Percentiles rank a stretch among this genome's conserved stretches.
Evolutionary conservation across 106 monocot species (phyloP).

Genomic region (Vanilla planifolia): DNA sequence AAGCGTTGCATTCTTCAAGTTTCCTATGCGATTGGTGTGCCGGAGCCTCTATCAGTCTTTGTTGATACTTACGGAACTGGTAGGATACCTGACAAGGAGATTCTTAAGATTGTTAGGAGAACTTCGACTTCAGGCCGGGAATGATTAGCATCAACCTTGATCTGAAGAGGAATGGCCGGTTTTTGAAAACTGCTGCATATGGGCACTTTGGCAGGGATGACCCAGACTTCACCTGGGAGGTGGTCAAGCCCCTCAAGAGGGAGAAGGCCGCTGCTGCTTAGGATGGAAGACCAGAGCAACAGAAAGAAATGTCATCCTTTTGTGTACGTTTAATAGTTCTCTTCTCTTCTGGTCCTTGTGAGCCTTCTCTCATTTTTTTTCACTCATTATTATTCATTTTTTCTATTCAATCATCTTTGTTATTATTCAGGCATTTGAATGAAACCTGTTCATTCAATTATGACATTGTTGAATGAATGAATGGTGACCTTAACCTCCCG

Average conservation of each 20-base stretch:
- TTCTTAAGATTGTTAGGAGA: constrained; percentile 20
- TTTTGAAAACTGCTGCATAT: constrained; percentile 21
- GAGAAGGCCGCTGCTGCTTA: constrained; percentile 15
- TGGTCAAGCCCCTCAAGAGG: constrained; percentile 25
- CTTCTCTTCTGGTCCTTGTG: too few relatives aligned
- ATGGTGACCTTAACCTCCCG: too few relatives aligned
- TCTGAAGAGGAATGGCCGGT: constrained; percentile 22
- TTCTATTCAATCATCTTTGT: too few relatives aligned
- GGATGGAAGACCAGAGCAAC: background rate
- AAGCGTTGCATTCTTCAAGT: constrained; percentile 23
- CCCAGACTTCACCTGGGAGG: constrained; percentile 26
- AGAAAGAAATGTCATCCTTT: too few relatives aligned
- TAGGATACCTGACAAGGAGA: constrained; percentile 21
- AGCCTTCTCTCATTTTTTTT: too few relatives aligned
- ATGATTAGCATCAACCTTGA: constrained; percentile 27
- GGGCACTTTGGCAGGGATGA: constrained; percentile 26
- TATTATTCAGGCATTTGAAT: too few relatives aligned
- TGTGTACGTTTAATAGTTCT: too few relatives aligned
- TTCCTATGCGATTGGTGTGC: constrained; percentile 22
- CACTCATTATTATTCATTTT: too few relatives aligned
- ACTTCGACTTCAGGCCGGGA: constrained; percentile 24
- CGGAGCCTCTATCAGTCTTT: constrained; percentile 19
- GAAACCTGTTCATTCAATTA: too few relatives aligned
- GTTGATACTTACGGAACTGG: constrained; percentile 16
- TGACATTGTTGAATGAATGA: too few relatives aligned